These are phyloP conservation scores for Suhomyces kilbournensis DNA, from an alignment of 805 yeast species.

Conservation along the genomic window DNA sequence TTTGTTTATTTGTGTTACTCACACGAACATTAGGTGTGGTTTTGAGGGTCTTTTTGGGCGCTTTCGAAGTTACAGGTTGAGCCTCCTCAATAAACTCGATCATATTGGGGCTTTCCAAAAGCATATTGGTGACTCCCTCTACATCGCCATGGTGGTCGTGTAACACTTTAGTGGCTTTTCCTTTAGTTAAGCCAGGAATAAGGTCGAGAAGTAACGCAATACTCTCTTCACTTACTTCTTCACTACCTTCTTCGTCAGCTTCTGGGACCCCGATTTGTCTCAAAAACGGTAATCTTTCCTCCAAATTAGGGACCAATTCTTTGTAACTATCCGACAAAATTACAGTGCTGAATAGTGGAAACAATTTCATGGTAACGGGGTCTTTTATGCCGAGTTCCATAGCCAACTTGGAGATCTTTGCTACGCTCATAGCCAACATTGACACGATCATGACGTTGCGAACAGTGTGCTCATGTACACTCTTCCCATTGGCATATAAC, in stretches of 20 bases:
- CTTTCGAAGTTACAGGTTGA: conserved; percentile 6
- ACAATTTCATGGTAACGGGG: conserved; percentile 39
- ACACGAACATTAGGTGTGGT: neutral
- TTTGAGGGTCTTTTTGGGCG: neutral
- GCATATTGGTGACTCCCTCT: conserved; percentile 53
- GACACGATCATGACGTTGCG: conserved; percentile 53
- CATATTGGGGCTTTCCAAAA: conserved; percentile 61
- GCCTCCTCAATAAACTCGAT: conserved; percentile 31
- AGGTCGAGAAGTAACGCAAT: conserved; percentile 49
- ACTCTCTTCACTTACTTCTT: conserved; percentile 25
- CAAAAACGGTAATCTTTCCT: conserved; percentile 49
- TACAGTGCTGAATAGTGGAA: conserved; percentile 57
- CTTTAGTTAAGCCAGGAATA: conserved; percentile 59
- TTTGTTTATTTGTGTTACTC: conserved; percentile 1
- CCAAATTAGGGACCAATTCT: conserved; percentile 49
- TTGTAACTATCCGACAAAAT: conserved; percentile 47
- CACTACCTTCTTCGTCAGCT: conserved; percentile 1
- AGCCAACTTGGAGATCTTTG: conserved; percentile 40
- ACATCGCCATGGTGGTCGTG: conserved; percentile 47
- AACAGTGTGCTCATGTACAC: conserved; percentile 45
- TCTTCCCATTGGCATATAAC: conserved; percentile 55
- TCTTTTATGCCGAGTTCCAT: conserved; percentile 45
- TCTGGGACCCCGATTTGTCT: conserved; percentile 14
- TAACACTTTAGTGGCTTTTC: conserved; percentile 50
- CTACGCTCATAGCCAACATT: conserved; percentile 45